phyloP scores from a whole-genome alignment of 768 basidiomycete genomes.

The Boletus subparvulus region DNA sequence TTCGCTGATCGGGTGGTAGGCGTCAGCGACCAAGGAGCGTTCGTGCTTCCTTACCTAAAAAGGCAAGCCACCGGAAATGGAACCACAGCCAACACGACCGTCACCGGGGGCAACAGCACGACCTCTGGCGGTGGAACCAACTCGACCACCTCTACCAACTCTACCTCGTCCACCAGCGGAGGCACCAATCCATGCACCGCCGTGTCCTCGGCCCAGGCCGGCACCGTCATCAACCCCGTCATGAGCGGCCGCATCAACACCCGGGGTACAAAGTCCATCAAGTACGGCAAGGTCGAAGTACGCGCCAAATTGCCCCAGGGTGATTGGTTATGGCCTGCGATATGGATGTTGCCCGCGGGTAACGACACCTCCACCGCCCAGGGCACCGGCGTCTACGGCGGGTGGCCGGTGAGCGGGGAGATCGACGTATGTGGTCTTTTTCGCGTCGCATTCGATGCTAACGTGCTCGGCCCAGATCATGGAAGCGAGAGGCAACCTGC shows the following conservation, averaged over 20 bases:
- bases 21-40: slow-evolving; percentile 25
- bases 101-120: slow-evolving; percentile 2
- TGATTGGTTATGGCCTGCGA: slow-evolving; percentile 38
- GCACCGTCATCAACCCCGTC: slow-evolving; percentile 50
- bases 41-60: slow-evolving; percentile 19
- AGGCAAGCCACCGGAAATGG: slow-evolving; percentile 24
- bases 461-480: slow-evolving; percentile 39
- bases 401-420: slow-evolving; percentile 56
- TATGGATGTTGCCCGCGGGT: slow-evolving; percentile 32
- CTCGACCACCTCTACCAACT: slow-evolving; percentile 20
- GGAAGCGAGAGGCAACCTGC: slow-evolving; percentile 52
- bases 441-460: background rate
- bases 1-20: slow-evolving; percentile 8
- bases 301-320: slow-evolving; percentile 61
- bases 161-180: slow-evolving; percentile 15
- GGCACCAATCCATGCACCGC: slow-evolving; percentile 41
- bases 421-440: slow-evolving; percentile 48
- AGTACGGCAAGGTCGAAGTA: slow-evolving; percentile 59
- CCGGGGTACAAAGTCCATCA: slow-evolving; percentile 45
- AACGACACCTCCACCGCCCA: slow-evolving; percentile 20
- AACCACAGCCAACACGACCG: background rate
- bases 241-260: slow-evolving; percentile 56
- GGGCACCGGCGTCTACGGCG: slow-evolving; percentile 26
- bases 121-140: slow-evolving; percentile 16
- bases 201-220: slow-evolving; percentile 34